Conservation (phyloP, 2,329 filamentous ascomycete genomes). For the Aspergillus neoniger region DNA sequence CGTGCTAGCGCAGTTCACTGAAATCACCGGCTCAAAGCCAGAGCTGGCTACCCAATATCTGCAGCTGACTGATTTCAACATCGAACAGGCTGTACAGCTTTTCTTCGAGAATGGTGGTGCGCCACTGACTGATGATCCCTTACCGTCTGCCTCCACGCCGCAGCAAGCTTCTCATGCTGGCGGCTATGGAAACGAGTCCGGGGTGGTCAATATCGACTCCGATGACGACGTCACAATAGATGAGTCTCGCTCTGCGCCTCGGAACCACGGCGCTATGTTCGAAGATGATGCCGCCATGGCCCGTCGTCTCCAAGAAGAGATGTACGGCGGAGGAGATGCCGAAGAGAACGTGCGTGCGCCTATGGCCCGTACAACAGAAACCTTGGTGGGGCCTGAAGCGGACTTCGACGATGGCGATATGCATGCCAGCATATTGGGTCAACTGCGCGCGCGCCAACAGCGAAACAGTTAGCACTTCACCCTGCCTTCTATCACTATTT, state of each 20-base stretch:
- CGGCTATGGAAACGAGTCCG: constrained; percentile 56
- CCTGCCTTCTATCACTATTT: background rate
- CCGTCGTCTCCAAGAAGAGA: constrained; percentile 84
- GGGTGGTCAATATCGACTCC: constrained; percentile 74
- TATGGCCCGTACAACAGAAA: constrained; percentile 88
- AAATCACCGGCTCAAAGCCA: constrained; percentile 74
- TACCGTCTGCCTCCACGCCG: constrained; percentile 32
- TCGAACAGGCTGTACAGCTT: constrained; percentile 82
- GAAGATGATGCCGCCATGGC: constrained; percentile 96
- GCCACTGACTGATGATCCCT: constrained; percentile 54
- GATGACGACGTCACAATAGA: constrained; percentile 66
- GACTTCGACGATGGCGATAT: constrained; percentile 58
- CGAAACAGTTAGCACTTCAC: constrained; percentile 35
- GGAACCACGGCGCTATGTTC: constrained; percentile 52
- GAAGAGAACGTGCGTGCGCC: constrained; percentile 77
- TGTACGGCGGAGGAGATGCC: constrained; percentile 64
- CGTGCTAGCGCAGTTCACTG: constrained; percentile 71
- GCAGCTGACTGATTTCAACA: constrained; percentile 77
- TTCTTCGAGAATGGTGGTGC: constrained; percentile 85
- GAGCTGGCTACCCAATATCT: constrained; percentile 80
- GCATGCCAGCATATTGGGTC: constrained; percentile 64
- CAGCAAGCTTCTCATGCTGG: constrained; percentile 32
- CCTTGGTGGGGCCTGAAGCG: constrained; percentile 72
- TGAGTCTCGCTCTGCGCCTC: constrained; percentile 29
- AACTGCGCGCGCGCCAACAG: constrained; percentile 56